Base-by-base conservation (phyloP, 2,329 filamentous ascomycete genomes). In the Ceratocystis alfenasii region DNA sequence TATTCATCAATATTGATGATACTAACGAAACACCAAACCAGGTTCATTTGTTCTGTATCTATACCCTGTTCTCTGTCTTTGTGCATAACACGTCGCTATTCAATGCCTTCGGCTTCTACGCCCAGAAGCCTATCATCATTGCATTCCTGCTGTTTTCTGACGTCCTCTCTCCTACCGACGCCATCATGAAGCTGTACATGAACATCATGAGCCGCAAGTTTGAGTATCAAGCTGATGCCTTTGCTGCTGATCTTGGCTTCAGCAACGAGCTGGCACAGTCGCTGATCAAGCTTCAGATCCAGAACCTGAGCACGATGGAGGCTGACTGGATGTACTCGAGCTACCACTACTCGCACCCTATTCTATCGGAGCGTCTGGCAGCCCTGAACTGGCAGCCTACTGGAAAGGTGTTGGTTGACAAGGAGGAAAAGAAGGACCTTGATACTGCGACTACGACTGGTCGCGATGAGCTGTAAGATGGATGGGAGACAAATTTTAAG, bases 321-420 rank as follows among this genome's bases (percentile, higher is more conserved):
- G 94, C 94, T 33, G 95, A 99, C 77, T 95, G 89, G 88, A 86
- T 96, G 83, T 99, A 95, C 76, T 94, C 94, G 65, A 95, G 88
- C 77, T 99, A 97, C 81, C 92, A 99, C 79, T 96, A 95, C 81
- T 96, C 93, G 28, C 94, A 99, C 77, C 94, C 94, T 0, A 96
- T 97, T 70, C 80, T 99, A 70, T 89, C 92, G 1, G 95, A 99
- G 82, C 86, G 94, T 72, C 81, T 99, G 72, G 90, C 89, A 76
- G 94, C 93, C 1, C 82, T 99, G 68, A 87, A 89, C 70, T 99
- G 93, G 92, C 86, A 87, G 73, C 85, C 89, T 63, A 78, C 75
- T 17, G 75, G 78, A 68, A 80, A 78, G 69, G 75, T 81, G 22
- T 74, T 74, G 7, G 70, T 70, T 1, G 72, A 76, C 66, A 73